These are phyloP conservation scores for Zygnema cylindricum DNA, from an alignment of 139 green algal species.

Conservation along the genomic window DNA sequence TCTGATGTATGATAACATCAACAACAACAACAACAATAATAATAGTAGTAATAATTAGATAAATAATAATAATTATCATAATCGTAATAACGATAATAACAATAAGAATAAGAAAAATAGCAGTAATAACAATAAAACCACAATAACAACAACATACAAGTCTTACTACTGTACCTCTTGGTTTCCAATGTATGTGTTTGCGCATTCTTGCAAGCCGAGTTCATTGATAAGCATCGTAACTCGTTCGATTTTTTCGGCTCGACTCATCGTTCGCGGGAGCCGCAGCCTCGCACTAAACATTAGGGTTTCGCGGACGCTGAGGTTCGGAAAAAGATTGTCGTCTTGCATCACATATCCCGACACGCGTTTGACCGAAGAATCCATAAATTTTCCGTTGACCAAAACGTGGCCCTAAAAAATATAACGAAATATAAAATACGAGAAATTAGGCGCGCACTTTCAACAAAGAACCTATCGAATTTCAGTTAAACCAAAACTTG, in stretches of 20 bases:
- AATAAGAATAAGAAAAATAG: too few species aligned
- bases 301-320: slow-evolving; percentile 67
- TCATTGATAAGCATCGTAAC: slow-evolving; percentile 30
- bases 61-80: too few species aligned
- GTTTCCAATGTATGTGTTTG: slow-evolving; percentile 57
- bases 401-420: slow-evolving; percentile 57
- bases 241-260: slow-evolving; percentile 36
- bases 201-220: slow-evolving; percentile 38
- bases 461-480: too few species aligned
- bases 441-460: too few species aligned
- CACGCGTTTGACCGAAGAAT: slow-evolving; percentile 37
- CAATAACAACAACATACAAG: too few species aligned
- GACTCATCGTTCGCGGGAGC: slow-evolving; percentile 43
- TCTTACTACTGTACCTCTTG: slow-evolving; percentile 37
- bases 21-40: too few species aligned
- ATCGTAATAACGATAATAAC: too few species aligned
- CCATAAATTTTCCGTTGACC: slow-evolving; percentile 53
- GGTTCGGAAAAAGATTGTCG: slow-evolving; percentile 63
- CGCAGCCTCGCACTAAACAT: slow-evolving; percentile 55
- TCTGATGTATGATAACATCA: too few species aligned
- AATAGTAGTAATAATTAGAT: too few species aligned
- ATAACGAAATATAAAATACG: too few species aligned
- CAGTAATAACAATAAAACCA: too few species aligned
- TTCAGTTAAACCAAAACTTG: too few species aligned
- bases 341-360: slow-evolving; percentile 63